These are phyloP conservation scores for Hypoxylon sp. DNA, from an alignment of 2,329 filamentous ascomycete species.

Conservation along the genomic window DNA sequence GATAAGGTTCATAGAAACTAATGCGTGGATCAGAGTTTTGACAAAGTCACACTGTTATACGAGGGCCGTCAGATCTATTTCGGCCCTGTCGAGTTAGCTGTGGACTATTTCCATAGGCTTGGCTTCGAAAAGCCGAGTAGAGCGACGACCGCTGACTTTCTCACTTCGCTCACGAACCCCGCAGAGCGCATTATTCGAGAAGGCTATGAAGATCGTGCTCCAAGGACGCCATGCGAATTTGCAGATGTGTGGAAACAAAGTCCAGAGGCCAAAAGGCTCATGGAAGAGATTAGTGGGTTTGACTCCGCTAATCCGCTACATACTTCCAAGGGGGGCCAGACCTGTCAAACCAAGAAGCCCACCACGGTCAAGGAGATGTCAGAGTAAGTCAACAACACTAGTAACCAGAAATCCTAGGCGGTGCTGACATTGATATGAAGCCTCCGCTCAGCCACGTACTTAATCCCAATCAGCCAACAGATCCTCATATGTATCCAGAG, in stretches of 20 bases:
- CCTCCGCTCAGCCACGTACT: not conserved
- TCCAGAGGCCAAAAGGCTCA: no score
- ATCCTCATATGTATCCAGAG: slow-evolving; percentile 12
- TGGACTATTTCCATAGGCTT: slow-evolving; percentile 74
- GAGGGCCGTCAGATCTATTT: slow-evolving; percentile 74
- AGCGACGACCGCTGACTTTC: slow-evolving; percentile 80
- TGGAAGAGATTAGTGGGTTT: no score
- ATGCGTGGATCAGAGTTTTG: slow-evolving; percentile 61
- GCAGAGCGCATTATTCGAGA: slow-evolving; percentile 67
- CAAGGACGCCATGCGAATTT: slow-evolving; percentile 73
- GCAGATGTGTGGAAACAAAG: slow-evolving; percentile 67
- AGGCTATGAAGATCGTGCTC: slow-evolving; percentile 68
- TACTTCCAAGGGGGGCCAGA: no score
- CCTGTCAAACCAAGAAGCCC: no score
- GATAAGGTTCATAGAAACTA: not conserved
- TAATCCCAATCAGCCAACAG: not conserved
- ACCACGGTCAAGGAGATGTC: no score
- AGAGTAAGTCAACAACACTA: no score
- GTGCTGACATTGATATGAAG: no score
- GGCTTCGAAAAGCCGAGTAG: slow-evolving; percentile 75
- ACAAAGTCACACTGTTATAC: slow-evolving; percentile 70
- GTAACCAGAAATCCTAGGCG: no score
- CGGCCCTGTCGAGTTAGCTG: slow-evolving; percentile 69
- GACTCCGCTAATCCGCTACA: no score
- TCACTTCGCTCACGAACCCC: slow-evolving; percentile 76